Evolutionary conservation across 2,329 filamentous ascomycete genomes (phyloP), one percentile per base, ranked within the genome.

Genomic region (Cladosporium sphaerospermum): DNA sequence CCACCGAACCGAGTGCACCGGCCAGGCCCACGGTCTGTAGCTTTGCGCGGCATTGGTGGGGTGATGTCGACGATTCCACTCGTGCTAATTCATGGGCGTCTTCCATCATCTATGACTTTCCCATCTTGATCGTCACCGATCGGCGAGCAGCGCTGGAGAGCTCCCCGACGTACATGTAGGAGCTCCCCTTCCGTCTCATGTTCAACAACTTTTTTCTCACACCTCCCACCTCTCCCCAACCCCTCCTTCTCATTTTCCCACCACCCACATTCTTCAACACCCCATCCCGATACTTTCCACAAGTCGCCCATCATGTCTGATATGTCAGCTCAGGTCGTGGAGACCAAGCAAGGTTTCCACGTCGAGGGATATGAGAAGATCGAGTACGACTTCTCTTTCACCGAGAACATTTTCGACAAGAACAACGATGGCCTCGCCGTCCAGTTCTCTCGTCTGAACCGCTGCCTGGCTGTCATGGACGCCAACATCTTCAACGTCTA

Each of bases 281-380:
- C 50, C 16, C 18, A 8, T 36, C 45, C 54, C 43, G 52, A 54
- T 46, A 45, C 57, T 52, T 46, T 43, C 31, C 55, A 45, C 40
- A 54, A 41, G 36, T 41, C 28, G 28, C 43, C 32, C 39, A 48
- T 59, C 57, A 87, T 88, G 84, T 88, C 84, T 65, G 83, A 88
- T 66, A 77, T 85, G 66, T 84, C 81, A 63, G 84, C 84, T 54
- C 78, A 77, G 50, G 83, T 88, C 58, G 70, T 75, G 56, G 79
- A 84, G 71, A 87, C 82, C 57, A 70, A 76, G 61, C 73, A 76
- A 56, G 85, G 84, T 36, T 88, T 88, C 70, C 81, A 85, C 59
- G 84, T 88, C 56, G 80, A 83, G 60, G 85, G 85, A 19, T 86
- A 86, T 61, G 85, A 88, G 74, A 88, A 86, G 75, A 87, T 88